Base-by-base conservation (phyloP, 306 rosid genomes). In the Quercus rubra region DNA sequence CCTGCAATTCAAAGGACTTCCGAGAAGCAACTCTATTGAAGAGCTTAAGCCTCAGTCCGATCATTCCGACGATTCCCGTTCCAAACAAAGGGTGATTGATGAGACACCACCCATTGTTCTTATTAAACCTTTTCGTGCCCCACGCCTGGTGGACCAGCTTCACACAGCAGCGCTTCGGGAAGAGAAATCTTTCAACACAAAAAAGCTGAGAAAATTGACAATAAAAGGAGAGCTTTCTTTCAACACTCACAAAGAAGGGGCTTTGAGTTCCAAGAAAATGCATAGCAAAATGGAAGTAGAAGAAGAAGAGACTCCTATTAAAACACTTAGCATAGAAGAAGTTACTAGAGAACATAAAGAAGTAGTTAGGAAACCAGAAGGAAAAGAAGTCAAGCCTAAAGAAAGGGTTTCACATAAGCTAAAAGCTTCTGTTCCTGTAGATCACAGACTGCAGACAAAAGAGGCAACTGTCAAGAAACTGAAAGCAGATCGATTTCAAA, bases 31-130 rank as follows among this genome's bases (percentile, higher is more conserved):
- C 55, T 81, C 88, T 30, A 70, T 71, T 30, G 78, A 77, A 82
- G 92, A 84, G 80, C 78, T 77, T 63, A 77, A 74, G 62, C 85
- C 79, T 77, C 69, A 52, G 21, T 71, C 56, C 54, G 25, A 23
- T 74, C 82, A 83, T 80, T 76, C 70, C 58, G 43, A 46, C 66
- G 25, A 77, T 77, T 74, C 68, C 2, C 62, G 46, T 80, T 54
- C 77, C 71, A 27, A 78, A 18, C 77, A 79, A 28, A 74, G 80
- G 55, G 21, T 38, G 8, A 51, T 15, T 75, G 80, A 74, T 78
- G 81, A 81, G 55, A 74, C 70, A 71, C 89, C 88, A 0, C 97
- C 96, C 7, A 89, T 91, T 86, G 97, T 96, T 61, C 85, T 93
- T 23, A 90, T 96, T 78, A 90, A 90, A 85, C 99, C 98, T 25